Base-by-base conservation (phyloP, 1,284 basidiomycete genomes). In the Ustilago nuda region DNA sequence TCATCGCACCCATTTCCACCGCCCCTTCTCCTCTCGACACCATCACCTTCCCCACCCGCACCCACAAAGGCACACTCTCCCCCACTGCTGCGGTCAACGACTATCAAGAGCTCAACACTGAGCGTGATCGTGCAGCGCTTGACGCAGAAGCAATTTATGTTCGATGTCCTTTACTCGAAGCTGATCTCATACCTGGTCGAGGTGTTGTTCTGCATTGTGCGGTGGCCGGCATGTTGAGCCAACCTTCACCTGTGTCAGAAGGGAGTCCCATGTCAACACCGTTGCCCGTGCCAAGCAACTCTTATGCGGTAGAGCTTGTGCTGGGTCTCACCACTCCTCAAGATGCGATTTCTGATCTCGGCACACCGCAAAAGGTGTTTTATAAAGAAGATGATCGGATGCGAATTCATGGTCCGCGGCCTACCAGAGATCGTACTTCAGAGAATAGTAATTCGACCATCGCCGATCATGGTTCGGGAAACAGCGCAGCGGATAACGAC, bases 361-460 rank as follows among this genome's bases (percentile, higher is more conserved):
- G 76, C 13, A 54, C 62, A 17, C 76, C 76, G 2, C 76, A 78
- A 46, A 68, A 72, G 36, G 58, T 75, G 35, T 78, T 75, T 36
- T 72, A 78, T 61, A 78, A 78, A 41, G 76, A 75, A 35, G 76
- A 76, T 54, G 76, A 76, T 30, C 41, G 76, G 8, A 64, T 78
- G 69, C 59, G 76, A 19, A 78, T 78, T 3, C 57, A 61, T 12
- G 50, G 57, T 11, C 58, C 51, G 17, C 57, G 45, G 7, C 37
- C 46, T 15, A 32, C n/a, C 2, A 30, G 62, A 0, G 59, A 62
- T 4, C 27, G 59, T 2, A 59, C 33, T 3, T 74, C 66, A 6
- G 66, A 66, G 36, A 55, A 43, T 32, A 61, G 61, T 50, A 61
- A 12, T 37, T 51, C 59, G 1, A 73, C 61, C 3, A 58, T 27